Conservation (phyloP, 768 basidiomycete species). For the Leccinum rimulosum region DNA sequence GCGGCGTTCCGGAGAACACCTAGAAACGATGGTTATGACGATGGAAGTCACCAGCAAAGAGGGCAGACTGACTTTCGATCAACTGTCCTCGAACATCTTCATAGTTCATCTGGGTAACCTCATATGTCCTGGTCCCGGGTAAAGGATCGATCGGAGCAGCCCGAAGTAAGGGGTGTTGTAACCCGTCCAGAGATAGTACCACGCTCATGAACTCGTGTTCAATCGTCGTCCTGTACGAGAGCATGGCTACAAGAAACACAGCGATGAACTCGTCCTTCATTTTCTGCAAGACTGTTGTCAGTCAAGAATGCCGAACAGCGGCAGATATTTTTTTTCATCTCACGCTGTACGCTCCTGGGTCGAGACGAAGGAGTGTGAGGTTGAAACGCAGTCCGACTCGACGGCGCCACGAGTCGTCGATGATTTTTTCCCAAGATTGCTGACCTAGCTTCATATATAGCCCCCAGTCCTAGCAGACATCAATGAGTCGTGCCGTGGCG, state of each 20-base stretch:
- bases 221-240: constrained; percentile 44
- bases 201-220: constrained; percentile 59
- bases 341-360: constrained; percentile 61
- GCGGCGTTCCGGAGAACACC: constrained; percentile 48
- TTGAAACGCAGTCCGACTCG: constrained; percentile 65
- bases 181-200: constrained; percentile 56
- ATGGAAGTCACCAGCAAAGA: constrained; percentile 7
- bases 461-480: constrained; percentile 53
- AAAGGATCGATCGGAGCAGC: constrained; percentile 30
- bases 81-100: constrained; percentile 35
- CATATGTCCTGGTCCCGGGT: constrained; percentile 24
- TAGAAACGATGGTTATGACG: constrained; percentile 25
- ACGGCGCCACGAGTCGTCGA: constrained; percentile 47
- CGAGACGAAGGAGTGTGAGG: constrained; percentile 51
- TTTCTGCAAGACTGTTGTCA: constrained; percentile 32
- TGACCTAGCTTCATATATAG: constrained; percentile 50
- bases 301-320: not conserved
- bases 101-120: constrained; percentile 33
- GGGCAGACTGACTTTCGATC: constrained; percentile 35
- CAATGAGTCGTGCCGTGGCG: not conserved
- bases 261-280: constrained; percentile 50
- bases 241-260: constrained; percentile 51
- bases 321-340: constrained; percentile 18
- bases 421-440: constrained; percentile 55
- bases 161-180: constrained; percentile 50